Evolutionary conservation across 768 basidiomycete genomes (phyloP), one percentile per base, ranked within the genome.

Genomic region (Gautieria morchelliformis): DNA sequence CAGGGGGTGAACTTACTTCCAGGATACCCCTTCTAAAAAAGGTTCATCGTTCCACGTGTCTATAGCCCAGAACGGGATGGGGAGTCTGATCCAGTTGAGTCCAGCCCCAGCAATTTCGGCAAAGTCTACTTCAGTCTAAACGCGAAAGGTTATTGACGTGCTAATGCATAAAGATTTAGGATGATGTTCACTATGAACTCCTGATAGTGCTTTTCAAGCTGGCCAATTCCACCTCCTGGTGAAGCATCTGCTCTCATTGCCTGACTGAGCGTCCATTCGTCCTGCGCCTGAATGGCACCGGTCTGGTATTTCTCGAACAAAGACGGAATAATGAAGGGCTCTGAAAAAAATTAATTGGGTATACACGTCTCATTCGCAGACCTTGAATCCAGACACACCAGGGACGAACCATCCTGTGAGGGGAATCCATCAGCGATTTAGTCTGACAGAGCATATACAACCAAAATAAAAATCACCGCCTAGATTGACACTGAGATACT

Each of bases 21-120:
- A 93, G 30, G 82, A 82, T 14, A 84, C 83, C 59, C 78, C 75
- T 5, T 78, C 78, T 12, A 93, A 70, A 70, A 84, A 93, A 6
- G 92, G 90, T 67, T 93, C 91, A 27, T 78, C 80, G 22, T 73
- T 69, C 75, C 82, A 82, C 12, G 79, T 83, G 61, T 89, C 86
- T 63, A 93, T 83, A 7, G 87, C 87, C 92, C 92, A 95, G 71
- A 82, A 93, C 2, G 86, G 81, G 44, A 93, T 77, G 1, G 90
- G 88, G 45, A 93, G 70, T 2, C 90, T 79, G 47, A 94, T 70
- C 78, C 85, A 93, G 71, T 90, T 93, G 50, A 93, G 71, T 4
- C 92, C 93, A 30, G 89, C 91, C 41, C 81, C 87, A 46, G 93
- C 90, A 59, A 96, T 94, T 66, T 84, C 74, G 39, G 92, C 92